Evolutionary conservation across 257 asterid species (phyloP), one percentile per base, ranked within the genome.

Genomic region (Solanum virginianum): DNA sequence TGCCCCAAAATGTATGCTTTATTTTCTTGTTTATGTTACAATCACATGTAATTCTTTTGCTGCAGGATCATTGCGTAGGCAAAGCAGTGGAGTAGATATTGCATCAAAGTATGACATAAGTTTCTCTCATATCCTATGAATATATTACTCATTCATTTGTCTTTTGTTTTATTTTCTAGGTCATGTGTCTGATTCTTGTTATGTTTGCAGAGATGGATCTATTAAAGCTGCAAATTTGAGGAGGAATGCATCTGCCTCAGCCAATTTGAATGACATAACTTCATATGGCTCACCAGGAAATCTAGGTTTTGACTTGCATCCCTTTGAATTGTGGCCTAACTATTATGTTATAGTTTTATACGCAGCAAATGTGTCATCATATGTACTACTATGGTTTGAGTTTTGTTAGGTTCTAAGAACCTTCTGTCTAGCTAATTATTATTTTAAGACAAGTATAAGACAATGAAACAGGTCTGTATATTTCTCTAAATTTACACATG

Each of bases 211-310:
- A 53, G 97, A 94, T 80, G 89, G 89, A 79, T 82, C 89, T 8
- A 45, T 74, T 63, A 87, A 84, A 87, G 90, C 93, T 57, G 90
- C 91, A 69, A 93, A 86, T 87, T 87, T 93, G 84, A 94, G 94
- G 24, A 89, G 98, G 87, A 93, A 96, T 84, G 93, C 94, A 83
- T 96, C 98, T 83, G 92, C 95, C 59, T 83, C 96, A 49, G 94
- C 95, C 9, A 88, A 91, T 91, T 86, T 96, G 88, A 87, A 87
- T 86, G 86, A 56, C 86, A 89, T 96, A 62, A 85, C 90, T 65
- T 92, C 95, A 86, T 85, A 87, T 84, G 68, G 85, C 86, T 17
- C 92, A 69, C 45, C 92, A 56, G 80, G 91, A 70, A 89, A 75
- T 68, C 59, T 93, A 95, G 98, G 99, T 96, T 68, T 63, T 69